phyloP scores from a whole-genome alignment of 768 basidiomycete species.

The Naganishia friedmannii region DNA sequence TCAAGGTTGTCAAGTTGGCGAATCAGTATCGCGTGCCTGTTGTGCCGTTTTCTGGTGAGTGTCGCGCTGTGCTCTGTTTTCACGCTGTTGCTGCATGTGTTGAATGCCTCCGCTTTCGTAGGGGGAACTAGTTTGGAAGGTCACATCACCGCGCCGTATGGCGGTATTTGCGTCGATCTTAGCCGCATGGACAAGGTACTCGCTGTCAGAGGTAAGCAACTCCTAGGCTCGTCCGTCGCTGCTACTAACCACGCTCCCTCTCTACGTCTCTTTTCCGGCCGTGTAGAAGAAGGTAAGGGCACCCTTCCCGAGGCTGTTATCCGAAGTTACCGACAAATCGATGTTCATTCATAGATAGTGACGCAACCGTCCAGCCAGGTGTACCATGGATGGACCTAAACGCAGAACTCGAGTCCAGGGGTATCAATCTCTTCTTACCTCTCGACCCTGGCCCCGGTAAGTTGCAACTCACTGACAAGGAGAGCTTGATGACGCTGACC shows the following conservation, averaged over 20 bases:
- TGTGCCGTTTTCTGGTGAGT: constrained; percentile 62
- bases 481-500: not conserved
- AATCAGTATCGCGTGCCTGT: constrained; percentile 71
- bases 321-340: not conserved
- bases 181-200: constrained; percentile 75
- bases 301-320: not conserved
- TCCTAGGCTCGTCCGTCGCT: not conserved
- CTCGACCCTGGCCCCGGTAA: constrained; percentile 65
- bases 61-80: not conserved
- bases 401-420: constrained; percentile 62
- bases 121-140: constrained; percentile 87
- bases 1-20: constrained; percentile 72
- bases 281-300: constrained; percentile 10
- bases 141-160: constrained; percentile 67
- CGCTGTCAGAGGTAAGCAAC: constrained; percentile 60
- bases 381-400: constrained; percentile 50
- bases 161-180: constrained; percentile 78
- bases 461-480: not conserved
- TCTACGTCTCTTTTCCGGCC: not conserved
- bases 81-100: no score
- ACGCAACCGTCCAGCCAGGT: constrained; percentile 50
- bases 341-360: constrained; percentile 41
- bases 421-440: constrained; percentile 81
- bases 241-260: not conserved
- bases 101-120: not conserved